Conservation (phyloP, 106 monocot species). For the Dioscorea alata region DNA sequence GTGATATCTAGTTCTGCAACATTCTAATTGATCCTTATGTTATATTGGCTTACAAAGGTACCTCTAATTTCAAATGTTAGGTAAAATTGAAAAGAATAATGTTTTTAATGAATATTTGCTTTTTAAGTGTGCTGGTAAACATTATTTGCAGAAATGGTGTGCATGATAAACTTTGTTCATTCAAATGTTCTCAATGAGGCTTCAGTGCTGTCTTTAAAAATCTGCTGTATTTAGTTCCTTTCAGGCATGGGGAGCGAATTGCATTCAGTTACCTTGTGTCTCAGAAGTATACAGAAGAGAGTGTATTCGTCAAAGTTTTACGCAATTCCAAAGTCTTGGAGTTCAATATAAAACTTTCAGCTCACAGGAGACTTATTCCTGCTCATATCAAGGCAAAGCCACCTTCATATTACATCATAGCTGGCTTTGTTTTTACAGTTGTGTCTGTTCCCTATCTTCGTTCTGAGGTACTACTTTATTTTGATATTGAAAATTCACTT, state of each 20-base stretch:
- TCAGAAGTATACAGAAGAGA: slow-evolving; percentile 95
- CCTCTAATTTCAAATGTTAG: no score
- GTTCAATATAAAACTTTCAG: slow-evolving; percentile 63
- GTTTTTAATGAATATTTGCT: no score
- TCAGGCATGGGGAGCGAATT: slow-evolving; percentile 99
- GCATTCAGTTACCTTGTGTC: slow-evolving; percentile 98
- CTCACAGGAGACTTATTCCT: slow-evolving; percentile 74
- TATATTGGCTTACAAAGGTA: no score
- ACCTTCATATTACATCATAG: slow-evolving; percentile 96
- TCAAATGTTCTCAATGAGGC: no score
- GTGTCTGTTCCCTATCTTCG: slow-evolving; percentile 97
- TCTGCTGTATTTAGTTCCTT: slow-evolving; percentile 61
- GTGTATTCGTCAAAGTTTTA: slow-evolving; percentile 65
- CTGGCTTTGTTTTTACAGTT: slow-evolving; percentile 90
- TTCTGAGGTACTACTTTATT: slow-evolving; percentile 62
- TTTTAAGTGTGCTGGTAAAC: no score
- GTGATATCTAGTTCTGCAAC: no score
- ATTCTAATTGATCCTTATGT: no score
- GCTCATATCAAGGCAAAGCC: slow-evolving; percentile 85
- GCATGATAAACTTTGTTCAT: no score
- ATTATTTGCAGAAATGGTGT: no score
- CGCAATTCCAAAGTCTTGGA: slow-evolving; percentile 56
- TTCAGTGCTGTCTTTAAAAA: no score
- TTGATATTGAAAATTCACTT: not conserved
- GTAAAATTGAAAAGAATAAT: no score